phyloP scores from a whole-genome alignment of 768 basidiomycete species.

The Auriscalpium vulgare region DNA sequence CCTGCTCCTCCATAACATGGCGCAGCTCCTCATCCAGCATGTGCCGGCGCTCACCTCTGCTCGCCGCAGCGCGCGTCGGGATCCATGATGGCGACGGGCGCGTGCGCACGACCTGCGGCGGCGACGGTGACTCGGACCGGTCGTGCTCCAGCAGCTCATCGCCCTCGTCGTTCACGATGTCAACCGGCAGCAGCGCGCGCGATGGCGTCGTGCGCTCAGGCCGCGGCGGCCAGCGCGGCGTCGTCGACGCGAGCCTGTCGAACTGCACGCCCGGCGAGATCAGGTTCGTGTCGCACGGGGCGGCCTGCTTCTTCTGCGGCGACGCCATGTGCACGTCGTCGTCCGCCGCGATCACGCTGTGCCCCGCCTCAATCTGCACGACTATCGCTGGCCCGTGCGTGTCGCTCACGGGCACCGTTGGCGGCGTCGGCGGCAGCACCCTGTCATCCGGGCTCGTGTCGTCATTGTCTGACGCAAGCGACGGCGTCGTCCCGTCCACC shows the following conservation, averaged over 20 bases:
- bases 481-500: slow-evolving; percentile 14
- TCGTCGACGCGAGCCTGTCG: slow-evolving; percentile 40
- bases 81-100: background rate
- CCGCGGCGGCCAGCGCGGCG: slow-evolving; percentile 48
- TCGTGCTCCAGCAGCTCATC: slow-evolving; percentile 3
- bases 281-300: background rate
- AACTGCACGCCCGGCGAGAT: slow-evolving; percentile 33
- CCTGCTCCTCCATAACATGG: slow-evolving; percentile 39
- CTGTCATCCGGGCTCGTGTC: slow-evolving; percentile 4
- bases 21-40: slow-evolving; percentile 67
- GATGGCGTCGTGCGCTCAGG: slow-evolving; percentile 33
- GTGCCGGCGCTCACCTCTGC: slow-evolving; percentile 25
- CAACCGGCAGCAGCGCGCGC: background rate
- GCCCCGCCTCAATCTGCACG: background rate
- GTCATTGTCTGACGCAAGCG: slow-evolving; percentile 14
- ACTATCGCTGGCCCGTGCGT: background rate
- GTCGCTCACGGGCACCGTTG: slow-evolving; percentile 3
- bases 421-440: slow-evolving; percentile 10
- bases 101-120: background rate
- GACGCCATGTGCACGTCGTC: background rate
- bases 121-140: background rate
- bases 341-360: background rate
- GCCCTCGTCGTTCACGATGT: slow-evolving; percentile 2
- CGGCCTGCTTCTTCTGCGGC: background rate
- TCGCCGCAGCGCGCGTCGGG: background rate